A percentile compares a stretch with the other conserved stretches of the same genome.
phyloP scores from a whole-genome alignment of 495 filamentous ascomycete genomes.

The Talaromyces trachyspermus region DNA sequence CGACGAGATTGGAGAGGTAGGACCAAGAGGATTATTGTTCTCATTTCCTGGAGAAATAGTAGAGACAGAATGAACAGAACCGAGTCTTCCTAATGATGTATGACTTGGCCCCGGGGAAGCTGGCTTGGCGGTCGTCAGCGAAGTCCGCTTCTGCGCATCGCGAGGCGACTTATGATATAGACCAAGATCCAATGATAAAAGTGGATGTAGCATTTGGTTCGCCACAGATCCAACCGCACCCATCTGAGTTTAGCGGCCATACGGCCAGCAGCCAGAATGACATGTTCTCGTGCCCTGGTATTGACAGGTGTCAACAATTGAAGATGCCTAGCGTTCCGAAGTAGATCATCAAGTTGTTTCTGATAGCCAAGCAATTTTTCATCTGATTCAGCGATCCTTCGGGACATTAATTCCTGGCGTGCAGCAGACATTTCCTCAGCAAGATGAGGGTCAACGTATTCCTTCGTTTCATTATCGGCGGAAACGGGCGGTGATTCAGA shows the following conservation, averaged over 20 bases:
- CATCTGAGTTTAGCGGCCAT: slow-evolving; percentile 88
- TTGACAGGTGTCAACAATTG: slow-evolving; percentile 84
- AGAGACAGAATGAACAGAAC: background rate
- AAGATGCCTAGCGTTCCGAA: slow-evolving; percentile 89
- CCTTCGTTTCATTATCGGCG: slow-evolving; percentile 27
- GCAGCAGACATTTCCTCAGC: slow-evolving; percentile 75
- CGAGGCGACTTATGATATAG: slow-evolving; percentile 47
- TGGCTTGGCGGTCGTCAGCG: slow-evolving; percentile 11
- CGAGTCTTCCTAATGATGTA: slow-evolving; percentile 6
- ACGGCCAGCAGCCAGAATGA: slow-evolving; percentile 75
- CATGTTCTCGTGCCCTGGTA: slow-evolving; percentile 73
- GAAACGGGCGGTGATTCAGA: background rate
- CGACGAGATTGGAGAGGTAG: background rate
- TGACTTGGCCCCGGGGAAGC: slow-evolving; percentile 13
- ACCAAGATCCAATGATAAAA: slow-evolving; percentile 77
- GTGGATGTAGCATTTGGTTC: slow-evolving; percentile 81
- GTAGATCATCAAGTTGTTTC: slow-evolving; percentile 69
- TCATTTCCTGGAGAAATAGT: slow-evolving; percentile 1
- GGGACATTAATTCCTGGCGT: slow-evolving; percentile 69
- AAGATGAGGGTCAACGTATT: slow-evolving; percentile 66
- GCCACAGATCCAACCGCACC: slow-evolving; percentile 90
- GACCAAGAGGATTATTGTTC: background rate
- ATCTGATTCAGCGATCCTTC: slow-evolving; percentile 77
- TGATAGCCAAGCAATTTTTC: slow-evolving; percentile 67
- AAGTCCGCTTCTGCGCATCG: slow-evolving; percentile 7